Conservation (phyloP, 257 asterid species). For the Paulownia fortunei region DNA sequence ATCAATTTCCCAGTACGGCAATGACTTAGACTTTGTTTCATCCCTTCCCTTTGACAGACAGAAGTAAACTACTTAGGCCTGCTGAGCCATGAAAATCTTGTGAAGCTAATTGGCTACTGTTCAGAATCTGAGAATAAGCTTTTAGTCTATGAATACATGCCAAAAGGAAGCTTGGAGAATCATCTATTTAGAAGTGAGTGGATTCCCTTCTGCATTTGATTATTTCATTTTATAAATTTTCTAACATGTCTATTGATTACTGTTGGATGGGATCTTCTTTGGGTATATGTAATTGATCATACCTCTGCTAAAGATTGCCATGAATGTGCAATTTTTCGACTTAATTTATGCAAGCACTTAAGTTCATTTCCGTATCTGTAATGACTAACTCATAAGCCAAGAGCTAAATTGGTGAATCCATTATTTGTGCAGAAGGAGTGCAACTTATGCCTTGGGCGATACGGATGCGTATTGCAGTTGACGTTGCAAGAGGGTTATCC, state of each 20-base stretch:
- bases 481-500: constrained; percentile 56
- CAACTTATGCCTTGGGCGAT: constrained; percentile 58
- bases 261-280: not conserved
- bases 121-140: constrained; percentile 48
- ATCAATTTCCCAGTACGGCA: not conserved
- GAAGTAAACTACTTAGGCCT: constrained; percentile 52
- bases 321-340: not conserved
- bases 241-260: no score
- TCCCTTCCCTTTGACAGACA: constrained; percentile 25
- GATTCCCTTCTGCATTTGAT: not conserved
- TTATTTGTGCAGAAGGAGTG: constrained; percentile 46
- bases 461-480: constrained; percentile 53
- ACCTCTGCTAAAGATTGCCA: not conserved
- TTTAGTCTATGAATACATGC: constrained; percentile 56
- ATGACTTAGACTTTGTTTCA: not conserved
- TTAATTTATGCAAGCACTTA: not conserved
- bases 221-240: no score
- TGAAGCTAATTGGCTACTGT: constrained; percentile 54
- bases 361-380: not conserved
- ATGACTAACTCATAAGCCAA: not conserved
- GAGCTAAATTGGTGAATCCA: not conserved
- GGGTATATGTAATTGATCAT: not conserved
- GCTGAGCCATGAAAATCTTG: constrained; percentile 51
- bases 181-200: constrained; percentile 53
- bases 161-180: constrained; percentile 59